A percentile compares a stretch with the other conserved stretches of the same genome.
Conservation (phyloP, 2,329 filamentous ascomycete genomes). For the Verticillium nubilum region DNA sequence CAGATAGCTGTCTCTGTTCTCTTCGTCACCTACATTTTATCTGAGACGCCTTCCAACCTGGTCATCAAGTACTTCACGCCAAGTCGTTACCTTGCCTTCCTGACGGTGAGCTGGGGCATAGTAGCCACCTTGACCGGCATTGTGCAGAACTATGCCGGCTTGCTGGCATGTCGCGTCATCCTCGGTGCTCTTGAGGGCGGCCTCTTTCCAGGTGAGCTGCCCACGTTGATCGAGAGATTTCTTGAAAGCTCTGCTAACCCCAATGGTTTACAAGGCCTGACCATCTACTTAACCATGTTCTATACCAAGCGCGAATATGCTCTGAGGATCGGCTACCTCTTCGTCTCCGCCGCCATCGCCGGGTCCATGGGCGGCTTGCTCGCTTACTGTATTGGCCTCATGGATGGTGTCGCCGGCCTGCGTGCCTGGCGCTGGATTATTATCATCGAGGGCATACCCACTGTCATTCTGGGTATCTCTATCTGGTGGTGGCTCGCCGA, state of each 20-base stretch:
- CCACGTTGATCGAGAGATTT: too few relatives aligned
- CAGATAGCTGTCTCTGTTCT: constrained; percentile 21
- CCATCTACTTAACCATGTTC: constrained; percentile 4
- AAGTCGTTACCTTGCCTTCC: constrained; percentile 26
- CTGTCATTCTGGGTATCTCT: constrained; percentile 31
- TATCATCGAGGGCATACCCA: constrained; percentile 65
- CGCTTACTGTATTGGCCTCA: constrained; percentile 11
- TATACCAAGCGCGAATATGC: constrained; percentile 8
- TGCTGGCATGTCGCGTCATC: constrained; percentile 7
- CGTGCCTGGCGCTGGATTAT: constrained; percentile 59
- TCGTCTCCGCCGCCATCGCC: constrained; percentile 13
- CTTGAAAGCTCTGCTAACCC: background rate
- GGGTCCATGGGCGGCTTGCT: constrained; percentile 16
- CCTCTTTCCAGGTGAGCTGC: constrained; percentile 7
- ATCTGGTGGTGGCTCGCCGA: constrained; percentile 30
- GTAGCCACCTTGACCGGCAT: constrained; percentile 10
- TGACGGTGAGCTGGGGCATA: constrained; percentile 19
- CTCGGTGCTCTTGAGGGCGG: constrained; percentile 10
- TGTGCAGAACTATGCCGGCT: constrained; percentile 1
- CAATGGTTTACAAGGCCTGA: background rate
- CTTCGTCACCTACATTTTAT: constrained; percentile 15
- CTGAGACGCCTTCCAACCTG: constrained; percentile 18
- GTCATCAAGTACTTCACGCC: constrained; percentile 24
- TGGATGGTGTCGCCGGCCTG: constrained; percentile 7
- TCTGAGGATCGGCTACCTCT: constrained; percentile 8